Evolutionary conservation across 2,329 filamentous ascomycete species (phyloP).

Genomic region (Coleophoma cylindrospora): DNA sequence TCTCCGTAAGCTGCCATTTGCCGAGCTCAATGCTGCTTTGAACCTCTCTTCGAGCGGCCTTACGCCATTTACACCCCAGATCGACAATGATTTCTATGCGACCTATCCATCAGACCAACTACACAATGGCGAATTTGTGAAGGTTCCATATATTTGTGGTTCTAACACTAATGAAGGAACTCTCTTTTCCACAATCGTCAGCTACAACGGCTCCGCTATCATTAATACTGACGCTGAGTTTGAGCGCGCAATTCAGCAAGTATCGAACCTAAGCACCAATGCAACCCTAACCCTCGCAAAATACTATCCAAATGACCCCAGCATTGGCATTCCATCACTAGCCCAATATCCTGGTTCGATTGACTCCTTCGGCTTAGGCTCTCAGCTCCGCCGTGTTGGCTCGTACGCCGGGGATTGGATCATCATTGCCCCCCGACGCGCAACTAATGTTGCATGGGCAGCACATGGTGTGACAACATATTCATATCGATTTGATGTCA

Average conservation of each 20-base stretch:
- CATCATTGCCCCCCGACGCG: slow-evolving; percentile 7
- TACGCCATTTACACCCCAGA: slow-evolving; percentile 21
- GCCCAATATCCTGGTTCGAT: slow-evolving; percentile 37
- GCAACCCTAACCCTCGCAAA: background rate
- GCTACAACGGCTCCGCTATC: slow-evolving; percentile 8
- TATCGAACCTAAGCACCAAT: slow-evolving; percentile 16
- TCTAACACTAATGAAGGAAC: slow-evolving; percentile 30
- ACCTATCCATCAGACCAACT: slow-evolving; percentile 49
- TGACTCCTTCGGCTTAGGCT: slow-evolving; percentile 27
- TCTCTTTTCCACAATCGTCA: slow-evolving; percentile 28
- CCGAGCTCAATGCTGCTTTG: background rate
- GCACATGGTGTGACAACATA: slow-evolving; percentile 16
- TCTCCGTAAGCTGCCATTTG: slow-evolving; percentile 19
- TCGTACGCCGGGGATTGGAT: slow-evolving; percentile 13
- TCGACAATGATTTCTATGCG: slow-evolving; percentile 34
- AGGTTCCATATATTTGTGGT: slow-evolving; percentile 38
- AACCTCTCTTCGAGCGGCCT: slow-evolving; percentile 19
- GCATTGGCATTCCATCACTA: slow-evolving; percentile 32
- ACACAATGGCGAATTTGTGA: slow-evolving; percentile 29
- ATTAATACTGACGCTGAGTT: background rate
- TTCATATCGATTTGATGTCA: slow-evolving; percentile 40
- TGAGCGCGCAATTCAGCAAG: slow-evolving; percentile 15
- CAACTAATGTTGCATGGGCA: slow-evolving; percentile 7
- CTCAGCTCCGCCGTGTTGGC: slow-evolving; percentile 9
- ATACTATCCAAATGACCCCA: background rate